These are phyloP conservation scores for Tephrocybe sp. DNA, from an alignment of 768 basidiomycete genomes.

Conservation along the genomic window DNA sequence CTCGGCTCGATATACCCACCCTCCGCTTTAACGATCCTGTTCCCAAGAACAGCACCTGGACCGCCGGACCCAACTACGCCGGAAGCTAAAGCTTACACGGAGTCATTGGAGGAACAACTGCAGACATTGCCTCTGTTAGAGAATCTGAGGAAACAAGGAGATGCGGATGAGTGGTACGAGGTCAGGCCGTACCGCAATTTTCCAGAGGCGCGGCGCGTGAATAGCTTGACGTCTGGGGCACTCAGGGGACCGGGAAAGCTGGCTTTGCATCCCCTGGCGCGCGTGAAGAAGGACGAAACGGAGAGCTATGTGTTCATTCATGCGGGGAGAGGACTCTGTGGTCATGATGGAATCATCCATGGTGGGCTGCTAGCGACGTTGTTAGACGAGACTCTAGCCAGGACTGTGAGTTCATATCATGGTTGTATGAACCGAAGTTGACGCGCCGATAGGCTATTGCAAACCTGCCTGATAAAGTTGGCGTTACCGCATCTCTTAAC, in stretches of 20 bases:
- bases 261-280: slow-evolving; percentile 74
- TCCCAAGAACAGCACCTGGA: slow-evolving; percentile 74
- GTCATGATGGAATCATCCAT: slow-evolving; percentile 93
- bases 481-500: slow-evolving; percentile 85
- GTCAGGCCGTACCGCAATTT: slow-evolving; percentile 68
- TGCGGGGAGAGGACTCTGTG: slow-evolving; percentile 84
- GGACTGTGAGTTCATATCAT: slow-evolving; percentile 53
- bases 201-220: slow-evolving; percentile 72
- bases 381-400: slow-evolving; percentile 79
- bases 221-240: slow-evolving; percentile 82
- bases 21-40: slow-evolving; percentile 59
- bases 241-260: slow-evolving; percentile 87
- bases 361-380: slow-evolving; percentile 90
- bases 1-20: slow-evolving; percentile 74
- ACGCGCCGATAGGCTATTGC: slow-evolving; percentile 62
- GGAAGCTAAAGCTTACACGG: slow-evolving; percentile 55
- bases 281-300: slow-evolving; percentile 70
- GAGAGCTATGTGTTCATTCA: slow-evolving; percentile 75
- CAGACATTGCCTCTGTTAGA: slow-evolving; percentile 51
- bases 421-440: background rate
- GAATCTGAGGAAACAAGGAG: slow-evolving; percentile 45
- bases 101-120: slow-evolving; percentile 62
- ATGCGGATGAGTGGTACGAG: slow-evolving; percentile 72
- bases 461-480: slow-evolving; percentile 85
- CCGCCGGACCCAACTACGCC: slow-evolving; percentile 57